phyloP scores from a whole-genome alignment of 164 flowering plant species.

The Vitis cinerea region DNA sequence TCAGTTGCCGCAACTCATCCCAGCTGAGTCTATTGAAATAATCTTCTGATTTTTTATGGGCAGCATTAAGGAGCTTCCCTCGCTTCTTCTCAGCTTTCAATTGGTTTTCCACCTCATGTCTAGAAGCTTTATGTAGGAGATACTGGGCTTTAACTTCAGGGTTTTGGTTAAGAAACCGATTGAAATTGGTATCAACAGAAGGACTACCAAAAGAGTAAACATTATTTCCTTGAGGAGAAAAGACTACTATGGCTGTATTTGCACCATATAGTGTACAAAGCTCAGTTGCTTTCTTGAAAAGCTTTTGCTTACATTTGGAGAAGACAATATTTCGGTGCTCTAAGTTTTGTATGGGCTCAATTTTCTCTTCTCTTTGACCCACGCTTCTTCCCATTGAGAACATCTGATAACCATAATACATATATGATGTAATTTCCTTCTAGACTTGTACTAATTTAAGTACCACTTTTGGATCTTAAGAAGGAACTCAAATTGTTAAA shows the following conservation, averaged over 20 bases:
- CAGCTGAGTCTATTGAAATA: too few species aligned
- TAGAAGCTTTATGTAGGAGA: too few species aligned
- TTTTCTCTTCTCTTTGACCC: too few species aligned
- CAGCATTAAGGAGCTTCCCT: slow-evolving; percentile 6
- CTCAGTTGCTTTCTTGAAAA: slow-evolving; percentile 10
- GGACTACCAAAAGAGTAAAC: slow-evolving; percentile 15
- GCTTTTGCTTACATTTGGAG: slow-evolving; percentile 5
- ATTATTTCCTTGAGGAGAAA: not conserved
- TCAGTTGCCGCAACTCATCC: too few species aligned
- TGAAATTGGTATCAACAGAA: slow-evolving; percentile 3
- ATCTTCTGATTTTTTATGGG: too few species aligned
- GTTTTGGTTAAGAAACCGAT: slow-evolving; percentile 1
- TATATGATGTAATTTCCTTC: too few species aligned
- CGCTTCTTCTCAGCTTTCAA: slow-evolving; percentile 15
- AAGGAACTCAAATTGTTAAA: too few species aligned
- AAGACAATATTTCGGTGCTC: slow-evolving; percentile 2
- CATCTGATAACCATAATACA: too few species aligned
- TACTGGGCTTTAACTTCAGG: slow-evolving; percentile 5
- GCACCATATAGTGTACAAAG: not conserved
- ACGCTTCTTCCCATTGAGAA: too few species aligned
- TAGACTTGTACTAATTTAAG: too few species aligned
- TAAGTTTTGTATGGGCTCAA: not conserved
- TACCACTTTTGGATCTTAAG: too few species aligned
- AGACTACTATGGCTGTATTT: not conserved
- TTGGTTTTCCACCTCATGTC: not conserved